These are phyloP conservation scores for Teunomyces lycoperdinae DNA, from an alignment of 805 yeast species.

Conservation along the genomic window DNA sequence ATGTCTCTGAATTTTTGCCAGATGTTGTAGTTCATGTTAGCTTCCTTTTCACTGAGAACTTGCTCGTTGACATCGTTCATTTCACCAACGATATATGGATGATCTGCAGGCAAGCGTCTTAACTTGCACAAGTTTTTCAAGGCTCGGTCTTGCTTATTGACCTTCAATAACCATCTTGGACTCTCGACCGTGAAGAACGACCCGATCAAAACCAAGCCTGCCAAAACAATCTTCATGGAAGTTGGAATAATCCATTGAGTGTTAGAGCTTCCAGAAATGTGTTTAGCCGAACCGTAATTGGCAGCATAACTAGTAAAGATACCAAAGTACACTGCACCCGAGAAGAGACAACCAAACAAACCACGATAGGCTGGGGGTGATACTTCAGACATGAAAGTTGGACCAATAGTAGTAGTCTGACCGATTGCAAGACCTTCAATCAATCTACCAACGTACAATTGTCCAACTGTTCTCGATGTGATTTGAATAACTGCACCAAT, in stretches of 20 bases:
- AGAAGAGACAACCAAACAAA: conserved; percentile 48
- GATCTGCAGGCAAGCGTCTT: conserved; percentile 44
- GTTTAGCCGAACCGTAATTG: conserved; percentile 51
- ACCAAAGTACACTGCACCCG: conserved; percentile 59
- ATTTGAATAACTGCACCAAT: conserved; percentile 48
- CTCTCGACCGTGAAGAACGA: conserved; percentile 47
- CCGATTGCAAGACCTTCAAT: conserved; percentile 57
- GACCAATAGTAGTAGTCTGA: conserved; percentile 56
- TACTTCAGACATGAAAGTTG: conserved; percentile 52
- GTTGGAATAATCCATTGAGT: conserved; percentile 56
- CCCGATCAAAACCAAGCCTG: conserved; percentile 42
- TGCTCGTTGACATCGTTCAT: conserved; percentile 51
- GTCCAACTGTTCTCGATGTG: conserved; percentile 45
- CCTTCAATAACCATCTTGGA: conserved; percentile 52
- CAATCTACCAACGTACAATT: conserved; percentile 53
- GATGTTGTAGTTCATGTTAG: conserved; percentile 13
- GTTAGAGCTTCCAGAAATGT: conserved; percentile 32
- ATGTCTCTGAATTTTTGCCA: conserved; percentile 30
- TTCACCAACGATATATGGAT: conserved; percentile 50
- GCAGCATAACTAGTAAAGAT: conserved; percentile 48
- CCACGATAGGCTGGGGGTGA: conserved; percentile 55
- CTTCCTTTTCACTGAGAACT: conserved; percentile 32
- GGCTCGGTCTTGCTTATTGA: conserved; percentile 40
- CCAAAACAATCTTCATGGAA: conserved; percentile 45
- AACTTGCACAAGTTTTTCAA: conserved; percentile 37